Percentiles rank a stretch among this genome's conserved stretches.
phyloP scores from a whole-genome alignment of 1,284 basidiomycete species.

The Microbotryum lychnidis-dioicae region DNA sequence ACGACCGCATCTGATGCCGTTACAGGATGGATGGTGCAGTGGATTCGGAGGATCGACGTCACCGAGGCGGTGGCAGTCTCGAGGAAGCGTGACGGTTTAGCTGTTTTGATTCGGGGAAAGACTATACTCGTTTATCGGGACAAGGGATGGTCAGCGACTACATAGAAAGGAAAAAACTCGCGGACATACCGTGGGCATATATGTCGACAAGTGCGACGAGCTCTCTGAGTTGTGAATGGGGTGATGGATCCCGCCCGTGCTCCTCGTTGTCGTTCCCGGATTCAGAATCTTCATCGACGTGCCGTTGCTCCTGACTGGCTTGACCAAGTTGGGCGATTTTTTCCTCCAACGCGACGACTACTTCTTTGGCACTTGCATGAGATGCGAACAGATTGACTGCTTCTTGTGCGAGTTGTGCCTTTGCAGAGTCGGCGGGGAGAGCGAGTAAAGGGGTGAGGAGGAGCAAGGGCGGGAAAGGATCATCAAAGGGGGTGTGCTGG shows the following conservation, averaged over 20 bases:
- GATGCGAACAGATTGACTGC: background rate
- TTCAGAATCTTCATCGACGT: background rate
- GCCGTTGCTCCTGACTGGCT: background rate
- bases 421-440: background rate
- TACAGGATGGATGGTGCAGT: background rate
- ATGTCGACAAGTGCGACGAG: background rate
- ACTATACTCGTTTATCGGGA: background rate
- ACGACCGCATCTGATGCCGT: background rate
- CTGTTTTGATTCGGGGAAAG: slow-evolving; percentile 4
- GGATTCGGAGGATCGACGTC: background rate
- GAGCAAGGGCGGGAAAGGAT: slow-evolving; percentile 12
- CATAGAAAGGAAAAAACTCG: background rate
- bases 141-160: no score
- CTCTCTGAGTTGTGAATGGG: background rate
- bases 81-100: slow-evolving; percentile 6
- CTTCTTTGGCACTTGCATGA: slow-evolving; percentile 11
- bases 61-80: background rate
- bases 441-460: slow-evolving; percentile 6
- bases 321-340: background rate
- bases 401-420: background rate
- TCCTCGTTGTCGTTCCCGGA: background rate
- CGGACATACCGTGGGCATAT: background rate
- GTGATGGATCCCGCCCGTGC: background rate
- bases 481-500: slow-evolving; percentile 9
- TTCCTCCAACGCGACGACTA: slow-evolving; percentile 8